A percentile compares a stretch with the other conserved stretches of the same genome.
These are phyloP conservation scores for Cicer judaicum DNA, from an alignment of 306 rosid species.

Conservation along the genomic window DNA sequence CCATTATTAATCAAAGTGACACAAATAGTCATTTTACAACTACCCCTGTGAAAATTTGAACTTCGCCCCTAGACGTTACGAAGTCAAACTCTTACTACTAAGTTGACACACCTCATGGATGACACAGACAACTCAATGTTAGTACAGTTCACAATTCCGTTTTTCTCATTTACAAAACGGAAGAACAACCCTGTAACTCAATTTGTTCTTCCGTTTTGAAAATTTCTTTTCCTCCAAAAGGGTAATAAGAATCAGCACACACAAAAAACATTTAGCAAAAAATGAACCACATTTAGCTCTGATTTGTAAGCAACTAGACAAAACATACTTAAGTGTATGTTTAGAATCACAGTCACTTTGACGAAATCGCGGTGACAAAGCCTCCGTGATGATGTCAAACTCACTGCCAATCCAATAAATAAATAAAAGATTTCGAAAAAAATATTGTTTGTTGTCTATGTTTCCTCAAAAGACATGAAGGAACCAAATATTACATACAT, in stretches of 20 bases:
- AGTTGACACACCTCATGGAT: too few species aligned
- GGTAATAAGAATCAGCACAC: not conserved
- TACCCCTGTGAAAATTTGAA: too few species aligned
- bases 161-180: not conserved
- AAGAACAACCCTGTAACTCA: not conserved
- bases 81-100: too few species aligned
- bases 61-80: too few species aligned
- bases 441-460: not conserved
- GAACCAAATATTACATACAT: constrained; percentile 30
- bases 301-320: constrained; percentile 13
- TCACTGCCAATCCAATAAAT: too few species aligned
- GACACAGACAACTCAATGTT: constrained; percentile 8
- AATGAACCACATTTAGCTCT: not conserved
- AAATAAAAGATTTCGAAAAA: not conserved
- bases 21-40: too few species aligned
- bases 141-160: not conserved
- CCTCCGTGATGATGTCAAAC: too few species aligned
- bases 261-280: not conserved
- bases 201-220: too few species aligned
- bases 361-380: too few species aligned
- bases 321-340: not conserved
- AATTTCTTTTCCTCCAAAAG: too few species aligned
- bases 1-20: too few species aligned
- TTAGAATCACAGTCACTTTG: too few species aligned
- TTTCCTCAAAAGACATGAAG: constrained; percentile 20